Evolutionary conservation across 768 basidiomycete genomes (phyloP), one percentile per base, ranked within the genome.

Genomic region (Russula foetens): DNA sequence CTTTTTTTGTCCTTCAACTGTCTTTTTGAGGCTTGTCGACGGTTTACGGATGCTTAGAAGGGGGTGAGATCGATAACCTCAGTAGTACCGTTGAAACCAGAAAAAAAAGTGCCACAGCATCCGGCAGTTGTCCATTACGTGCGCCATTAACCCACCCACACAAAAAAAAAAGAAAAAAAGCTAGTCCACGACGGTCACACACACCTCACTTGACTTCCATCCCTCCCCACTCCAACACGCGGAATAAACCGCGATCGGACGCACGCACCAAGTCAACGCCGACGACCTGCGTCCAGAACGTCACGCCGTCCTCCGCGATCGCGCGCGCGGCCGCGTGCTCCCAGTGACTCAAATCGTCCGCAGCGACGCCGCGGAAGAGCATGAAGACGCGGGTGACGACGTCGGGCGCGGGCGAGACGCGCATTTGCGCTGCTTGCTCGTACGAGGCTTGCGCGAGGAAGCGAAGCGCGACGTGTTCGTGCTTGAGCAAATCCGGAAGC

Each of bases 141-240:
- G 11, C 9, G 35, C 35, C 35, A 35, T 6, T 12, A 35, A n/a
- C n/a, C 35, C 35, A 35, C 8, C 35, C 9, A 5, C 4, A 11
- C 8, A 7, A 35, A 12, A 35, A 35, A 5, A 35, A 35, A 35
- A 35, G 9, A 35, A 35, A 6, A 6, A 12, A 2, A 11, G 35
- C 35, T 12, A 35, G 14, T 12, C 35, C 11, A 35, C 35, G 2
- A 35, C 9, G 4, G 35, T n/a, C n/a, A n/a, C 11, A 35, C 9
- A 12, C 35, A 12, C 14, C 14, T 24, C 41, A 53, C 26, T 12
- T 0, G 15, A 58, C 39, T 41, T 53, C 60, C 29, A 58, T 28
- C 7, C 50, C 77, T 21, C 77, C 78, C 79, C 77, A 81, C 57
- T 81, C 79, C 47, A 81, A 41, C 0, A 76, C 76, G 11, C 78